Conservation (phyloP, 257 asterid species). For the Ophiorrhiza pumila region DNA sequence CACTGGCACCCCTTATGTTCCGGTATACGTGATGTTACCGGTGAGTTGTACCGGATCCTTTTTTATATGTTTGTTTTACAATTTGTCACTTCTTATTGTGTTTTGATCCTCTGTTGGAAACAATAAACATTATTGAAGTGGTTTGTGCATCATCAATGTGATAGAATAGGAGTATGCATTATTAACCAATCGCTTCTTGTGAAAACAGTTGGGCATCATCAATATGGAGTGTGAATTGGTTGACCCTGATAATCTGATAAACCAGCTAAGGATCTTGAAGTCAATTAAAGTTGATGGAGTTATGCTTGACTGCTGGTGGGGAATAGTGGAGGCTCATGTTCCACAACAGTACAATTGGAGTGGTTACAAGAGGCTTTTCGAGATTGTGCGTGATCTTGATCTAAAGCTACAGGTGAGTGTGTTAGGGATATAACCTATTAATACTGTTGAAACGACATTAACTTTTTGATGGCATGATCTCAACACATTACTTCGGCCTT, state of each 20-base stretch:
- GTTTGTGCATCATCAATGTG: not conserved
- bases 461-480: not conserved
- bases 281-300: constrained; percentile 66
- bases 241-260: constrained; percentile 42
- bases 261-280: constrained; percentile 50
- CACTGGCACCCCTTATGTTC: constrained; percentile 61
- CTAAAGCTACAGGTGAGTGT: constrained; percentile 68
- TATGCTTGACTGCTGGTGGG: constrained; percentile 93
- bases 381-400: constrained; percentile 47
- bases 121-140: no score
- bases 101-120: no score
- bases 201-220: constrained; percentile 50
- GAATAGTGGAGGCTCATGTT: constrained; percentile 59
- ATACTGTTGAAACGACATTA: not conserved
- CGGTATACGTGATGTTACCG: constrained; percentile 69
- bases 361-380: constrained; percentile 58
- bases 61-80: constrained; percentile 8
- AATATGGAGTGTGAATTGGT: constrained; percentile 58
- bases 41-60: constrained; percentile 41
- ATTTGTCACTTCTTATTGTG: no score
- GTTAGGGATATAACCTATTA: constrained; percentile 16
- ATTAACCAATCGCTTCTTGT: not conserved
- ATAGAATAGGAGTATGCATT: not conserved
- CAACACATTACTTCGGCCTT: not conserved
- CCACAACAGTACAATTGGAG: constrained; percentile 72